phyloP scores from a whole-genome alignment of 2,329 filamentous ascomycete species.

The Alternaria brassicae region DNA sequence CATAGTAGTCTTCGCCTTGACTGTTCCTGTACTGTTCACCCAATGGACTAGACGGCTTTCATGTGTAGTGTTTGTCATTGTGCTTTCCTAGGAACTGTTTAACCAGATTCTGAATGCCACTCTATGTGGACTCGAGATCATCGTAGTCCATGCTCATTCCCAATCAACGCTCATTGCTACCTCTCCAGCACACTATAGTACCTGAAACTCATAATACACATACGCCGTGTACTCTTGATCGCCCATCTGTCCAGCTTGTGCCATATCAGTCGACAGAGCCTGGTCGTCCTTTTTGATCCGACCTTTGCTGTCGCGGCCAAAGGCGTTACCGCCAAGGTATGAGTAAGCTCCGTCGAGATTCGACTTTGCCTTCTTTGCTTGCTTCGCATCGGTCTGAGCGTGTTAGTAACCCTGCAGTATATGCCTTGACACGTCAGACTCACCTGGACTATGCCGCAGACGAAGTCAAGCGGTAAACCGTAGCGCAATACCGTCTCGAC shows the following conservation, averaged over 20 bases:
- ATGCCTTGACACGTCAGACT: background rate
- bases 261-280: slow-evolving; percentile 79
- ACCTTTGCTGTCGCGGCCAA: slow-evolving; percentile 92
- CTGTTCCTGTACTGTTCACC: background rate
- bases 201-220: slow-evolving; percentile 95
- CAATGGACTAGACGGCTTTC: background rate
- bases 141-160: background rate
- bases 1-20: no score
- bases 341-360: slow-evolving; percentile 82
- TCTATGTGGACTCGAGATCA: no score
- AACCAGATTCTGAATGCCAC: background rate
- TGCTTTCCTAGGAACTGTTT: background rate
- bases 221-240: slow-evolving; percentile 93
- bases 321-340: slow-evolving; percentile 92
- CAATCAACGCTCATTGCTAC: background rate
- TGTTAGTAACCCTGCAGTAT: slow-evolving; percentile 4
- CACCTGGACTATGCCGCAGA: slow-evolving; percentile 84
- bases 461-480: slow-evolving; percentile 87
- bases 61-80: background rate
- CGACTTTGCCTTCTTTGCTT: slow-evolving; percentile 72
- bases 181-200: slow-evolving; percentile 50
- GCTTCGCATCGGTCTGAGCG: slow-evolving; percentile 80
- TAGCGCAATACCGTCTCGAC: slow-evolving; percentile 98
- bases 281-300: slow-evolving; percentile 90
- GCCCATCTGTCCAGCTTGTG: slow-evolving; percentile 71